These are phyloP conservation scores for Aureobasidium sp. DNA, from an alignment of 2,329 filamentous ascomycete genomes.

Conservation along the genomic window DNA sequence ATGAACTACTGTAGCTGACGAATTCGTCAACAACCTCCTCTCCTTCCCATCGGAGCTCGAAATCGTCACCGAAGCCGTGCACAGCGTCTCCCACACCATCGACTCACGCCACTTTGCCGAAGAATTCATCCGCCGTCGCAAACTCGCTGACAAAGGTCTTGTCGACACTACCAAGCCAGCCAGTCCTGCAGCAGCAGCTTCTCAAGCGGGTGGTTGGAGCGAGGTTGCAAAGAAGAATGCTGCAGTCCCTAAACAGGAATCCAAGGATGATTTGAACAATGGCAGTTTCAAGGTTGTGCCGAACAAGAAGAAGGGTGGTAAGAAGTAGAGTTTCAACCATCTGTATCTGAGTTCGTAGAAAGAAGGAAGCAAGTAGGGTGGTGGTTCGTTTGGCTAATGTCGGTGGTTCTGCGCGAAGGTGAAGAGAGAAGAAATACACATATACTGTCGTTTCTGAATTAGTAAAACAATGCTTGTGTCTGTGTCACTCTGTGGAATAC, in stretches of 20 bases:
- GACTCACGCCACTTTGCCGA: slow-evolving; percentile 89
- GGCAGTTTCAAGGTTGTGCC: slow-evolving; percentile 84
- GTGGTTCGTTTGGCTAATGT: neutral
- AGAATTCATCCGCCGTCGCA: slow-evolving; percentile 88
- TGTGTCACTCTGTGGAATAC: neutral
- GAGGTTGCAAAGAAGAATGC: slow-evolving; percentile 87
- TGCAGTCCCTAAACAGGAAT: slow-evolving; percentile 20
- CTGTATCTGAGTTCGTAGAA: neutral
- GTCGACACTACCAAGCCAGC: slow-evolving; percentile 53
- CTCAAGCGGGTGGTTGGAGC: slow-evolving; percentile 67
- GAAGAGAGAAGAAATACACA: neutral
- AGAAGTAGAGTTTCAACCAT: slow-evolving; percentile 21
- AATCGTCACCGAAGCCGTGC: slow-evolving; percentile 84
- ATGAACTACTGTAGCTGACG: slow-evolving; percentile 50
- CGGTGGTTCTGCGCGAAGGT: neutral
- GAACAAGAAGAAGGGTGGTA: slow-evolving; percentile 72
- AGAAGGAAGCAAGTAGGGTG: neutral
- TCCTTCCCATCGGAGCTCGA: slow-evolving; percentile 67
- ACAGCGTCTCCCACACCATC: slow-evolving; percentile 77
- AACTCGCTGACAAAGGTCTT: slow-evolving; percentile 85
- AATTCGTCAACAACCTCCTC: slow-evolving; percentile 68
- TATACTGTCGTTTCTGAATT: neutral
- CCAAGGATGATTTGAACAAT: slow-evolving; percentile 37
- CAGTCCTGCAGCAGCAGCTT: slow-evolving; percentile 40
- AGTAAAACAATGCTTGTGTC: neutral